A percentile compares a stretch with the other conserved stretches of the same genome.
phyloP scores from a whole-genome alignment of 2,329 filamentous ascomycete genomes.

The Sphaerostilbella broomeana region DNA sequence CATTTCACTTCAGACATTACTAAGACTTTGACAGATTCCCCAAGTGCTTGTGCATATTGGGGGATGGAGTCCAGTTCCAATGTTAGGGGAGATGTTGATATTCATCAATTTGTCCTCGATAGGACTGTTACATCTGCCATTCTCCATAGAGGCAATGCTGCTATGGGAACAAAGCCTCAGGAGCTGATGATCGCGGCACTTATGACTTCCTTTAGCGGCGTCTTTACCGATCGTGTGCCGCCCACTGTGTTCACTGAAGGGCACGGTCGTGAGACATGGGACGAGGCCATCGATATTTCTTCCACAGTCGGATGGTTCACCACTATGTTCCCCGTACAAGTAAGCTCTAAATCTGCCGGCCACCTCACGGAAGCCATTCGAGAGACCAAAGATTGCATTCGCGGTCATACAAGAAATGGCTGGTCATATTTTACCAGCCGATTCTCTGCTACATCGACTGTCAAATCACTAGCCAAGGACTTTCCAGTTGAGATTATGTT shows the following conservation, averaged over 20 bases:
- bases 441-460: constrained; percentile 16
- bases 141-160: constrained; percentile 6
- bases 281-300: constrained; percentile 23
- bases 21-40: neutral
- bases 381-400: constrained; percentile 17
- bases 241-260: constrained; percentile 26
- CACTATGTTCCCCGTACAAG: constrained; percentile 22
- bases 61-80: neutral
- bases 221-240: constrained; percentile 21
- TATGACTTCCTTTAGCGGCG: constrained; percentile 18
- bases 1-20: neutral
- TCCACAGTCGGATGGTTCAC: constrained; percentile 32
- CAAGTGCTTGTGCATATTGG: constrained; percentile 1
- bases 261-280: constrained; percentile 29
- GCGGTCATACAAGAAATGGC: constrained; percentile 16
- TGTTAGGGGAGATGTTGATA: neutral
- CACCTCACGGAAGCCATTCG: constrained; percentile 13
- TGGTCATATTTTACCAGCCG: constrained; percentile 17
- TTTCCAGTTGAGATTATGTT: constrained; percentile 27
- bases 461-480: constrained; percentile 24
- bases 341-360: neutral
- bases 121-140: constrained; percentile 1
- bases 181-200: constrained; percentile 19
- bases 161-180: constrained; percentile 7
- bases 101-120: constrained; percentile 6